Conservation (phyloP, 768 basidiomycete genomes). For the Lyophyllum shimeji region DNA sequence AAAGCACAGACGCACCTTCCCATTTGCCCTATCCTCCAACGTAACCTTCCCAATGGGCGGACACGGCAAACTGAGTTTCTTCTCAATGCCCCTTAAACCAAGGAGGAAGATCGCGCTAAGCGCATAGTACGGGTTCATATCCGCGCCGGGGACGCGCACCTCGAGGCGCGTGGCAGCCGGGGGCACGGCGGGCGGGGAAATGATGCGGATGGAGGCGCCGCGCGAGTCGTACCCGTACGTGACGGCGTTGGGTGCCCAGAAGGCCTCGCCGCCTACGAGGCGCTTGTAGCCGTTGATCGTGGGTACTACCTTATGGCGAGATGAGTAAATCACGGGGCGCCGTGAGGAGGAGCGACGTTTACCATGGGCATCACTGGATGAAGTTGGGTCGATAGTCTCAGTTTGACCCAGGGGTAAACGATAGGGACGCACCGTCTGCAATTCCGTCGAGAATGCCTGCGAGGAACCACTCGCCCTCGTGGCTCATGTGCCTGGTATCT, state of each 20-base stretch:
- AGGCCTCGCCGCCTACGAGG: conserved; percentile 88
- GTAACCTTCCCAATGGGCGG: conserved; percentile 68
- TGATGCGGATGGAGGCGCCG: conserved; percentile 87
- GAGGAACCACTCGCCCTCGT: conserved; percentile 89
- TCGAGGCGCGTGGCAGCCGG: conserved; percentile 86
- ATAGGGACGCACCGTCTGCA: conserved; percentile 67
- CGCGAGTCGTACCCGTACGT: conserved; percentile 98
- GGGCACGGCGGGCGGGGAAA: conserved; percentile 88
- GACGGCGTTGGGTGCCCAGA: conserved; percentile 91
- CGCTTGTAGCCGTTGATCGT: conserved; percentile 98
- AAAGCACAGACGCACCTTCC: conserved; percentile 38
- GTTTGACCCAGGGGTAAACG: neutral
- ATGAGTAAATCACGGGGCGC: neutral
- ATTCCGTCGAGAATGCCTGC: conserved; percentile 90
- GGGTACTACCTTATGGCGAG: conserved; percentile 50
- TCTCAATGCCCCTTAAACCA: conserved; percentile 86
- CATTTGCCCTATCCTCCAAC: conserved; percentile 55
- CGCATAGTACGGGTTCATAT: conserved; percentile 93
- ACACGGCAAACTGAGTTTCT: conserved; percentile 62
- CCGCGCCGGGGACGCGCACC: conserved; percentile 93
- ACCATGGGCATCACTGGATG: conserved; percentile 83
- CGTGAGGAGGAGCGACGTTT: conserved; percentile 6
- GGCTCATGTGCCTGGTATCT: conserved; percentile 83
- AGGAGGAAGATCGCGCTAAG: conserved; percentile 85
- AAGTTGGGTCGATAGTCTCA: neutral